These are phyloP conservation scores for Suillus ampliporus DNA, from an alignment of 768 basidiomycete genomes.

Conservation along the genomic window DNA sequence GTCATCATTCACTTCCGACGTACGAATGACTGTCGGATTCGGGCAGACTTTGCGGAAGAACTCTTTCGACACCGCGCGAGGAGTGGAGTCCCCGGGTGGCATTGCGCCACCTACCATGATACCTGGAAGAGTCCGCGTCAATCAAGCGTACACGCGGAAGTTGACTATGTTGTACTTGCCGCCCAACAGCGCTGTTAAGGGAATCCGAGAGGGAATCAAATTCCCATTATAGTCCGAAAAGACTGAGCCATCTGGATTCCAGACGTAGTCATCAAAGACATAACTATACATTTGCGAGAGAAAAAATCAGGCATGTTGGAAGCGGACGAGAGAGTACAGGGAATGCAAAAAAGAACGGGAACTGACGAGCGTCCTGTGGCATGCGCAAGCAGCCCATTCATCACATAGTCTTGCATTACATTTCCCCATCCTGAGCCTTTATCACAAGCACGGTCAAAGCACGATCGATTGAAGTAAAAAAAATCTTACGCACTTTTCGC, in stretches of 20 bases:
- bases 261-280: conserved; percentile 51
- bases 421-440: conserved; percentile 50
- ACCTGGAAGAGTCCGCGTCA: conserved; percentile 30
- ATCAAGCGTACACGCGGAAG: neutral
- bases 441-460: neutral
- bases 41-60: conserved; percentile 51
- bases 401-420: conserved; percentile 46
- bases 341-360: neutral
- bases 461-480: neutral
- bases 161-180: conserved; percentile 30
- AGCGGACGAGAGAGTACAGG: neutral
- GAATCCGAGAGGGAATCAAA: conserved; percentile 45
- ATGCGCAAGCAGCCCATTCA: conserved; percentile 43
- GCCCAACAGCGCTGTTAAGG: conserved; percentile 45
- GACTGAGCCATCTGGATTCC: conserved; percentile 40
- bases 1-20: conserved; percentile 34
- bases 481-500: conserved; percentile 38
- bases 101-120: conserved; percentile 48
- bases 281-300: conserved; percentile 30
- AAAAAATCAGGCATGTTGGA: conserved; percentile 12
- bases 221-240: conserved; percentile 45
- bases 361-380: conserved; percentile 41
- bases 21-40: conserved; percentile 38
- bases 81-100: conserved; percentile 35
- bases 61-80: conserved; percentile 41